Evolutionary conservation across 2,329 filamentous ascomycete genomes (phyloP).

Genomic region (Stagonosporopsis chrysanthemi): DNA sequence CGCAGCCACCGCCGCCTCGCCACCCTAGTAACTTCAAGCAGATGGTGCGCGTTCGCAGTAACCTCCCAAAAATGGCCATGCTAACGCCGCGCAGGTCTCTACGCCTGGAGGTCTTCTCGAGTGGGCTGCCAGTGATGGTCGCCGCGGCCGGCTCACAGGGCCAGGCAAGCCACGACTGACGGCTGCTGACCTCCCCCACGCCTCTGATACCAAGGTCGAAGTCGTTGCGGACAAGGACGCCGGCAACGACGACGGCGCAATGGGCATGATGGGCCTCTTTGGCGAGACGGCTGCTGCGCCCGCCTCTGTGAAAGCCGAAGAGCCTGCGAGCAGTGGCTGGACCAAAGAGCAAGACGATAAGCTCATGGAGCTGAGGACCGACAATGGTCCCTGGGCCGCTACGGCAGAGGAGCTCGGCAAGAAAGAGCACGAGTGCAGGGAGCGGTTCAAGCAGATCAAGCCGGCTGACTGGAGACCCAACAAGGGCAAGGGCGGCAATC

Average conservation of each 20-base stretch:
- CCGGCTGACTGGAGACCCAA: slow-evolving; percentile 29
- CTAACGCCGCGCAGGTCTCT: slow-evolving; percentile 23
- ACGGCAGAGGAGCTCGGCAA: slow-evolving; percentile 45
- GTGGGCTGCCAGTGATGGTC: slow-evolving; percentile 46
- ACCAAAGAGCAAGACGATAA: slow-evolving; percentile 52
- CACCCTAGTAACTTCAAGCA: slow-evolving; percentile 16
- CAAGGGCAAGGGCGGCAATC: slow-evolving; percentile 26
- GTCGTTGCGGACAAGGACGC: background rate
- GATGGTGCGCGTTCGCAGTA: slow-evolving; percentile 17
- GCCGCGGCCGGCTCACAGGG: slow-evolving; percentile 35
- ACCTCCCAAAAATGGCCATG: rapidly evolving
- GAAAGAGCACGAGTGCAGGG: slow-evolving; percentile 16
- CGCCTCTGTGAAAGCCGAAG: background rate
- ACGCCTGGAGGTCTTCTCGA: slow-evolving; percentile 40
- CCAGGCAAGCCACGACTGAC: slow-evolving; percentile 26
- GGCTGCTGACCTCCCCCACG: slow-evolving; percentile 22
- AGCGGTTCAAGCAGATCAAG: slow-evolving; percentile 49
- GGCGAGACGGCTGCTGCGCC: background rate
- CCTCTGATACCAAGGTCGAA: slow-evolving; percentile 17
- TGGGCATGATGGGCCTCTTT: background rate
- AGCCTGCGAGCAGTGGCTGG: slow-evolving; percentile 4
- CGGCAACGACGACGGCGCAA: background rate
- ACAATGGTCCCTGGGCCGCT: slow-evolving; percentile 36
- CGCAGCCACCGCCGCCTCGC: slow-evolving; percentile 18
- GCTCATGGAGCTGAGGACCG: slow-evolving; percentile 48